These are phyloP conservation scores for Urtica urens DNA, from an alignment of 306 rosid genomes.

Conservation along the genomic window DNA sequence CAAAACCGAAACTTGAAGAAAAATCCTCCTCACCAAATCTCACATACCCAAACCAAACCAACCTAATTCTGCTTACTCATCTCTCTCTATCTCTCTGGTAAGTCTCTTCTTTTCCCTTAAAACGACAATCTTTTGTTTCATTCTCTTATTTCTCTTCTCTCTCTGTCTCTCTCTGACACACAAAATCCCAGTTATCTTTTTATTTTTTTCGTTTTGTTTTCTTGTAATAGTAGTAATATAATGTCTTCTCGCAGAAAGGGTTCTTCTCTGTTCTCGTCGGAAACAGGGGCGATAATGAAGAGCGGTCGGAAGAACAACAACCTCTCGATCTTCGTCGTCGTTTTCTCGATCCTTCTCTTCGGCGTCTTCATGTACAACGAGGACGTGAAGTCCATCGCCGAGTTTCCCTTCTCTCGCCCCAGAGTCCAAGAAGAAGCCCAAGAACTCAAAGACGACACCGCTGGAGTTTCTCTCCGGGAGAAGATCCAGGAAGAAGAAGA, in stretches of 20 bases:
- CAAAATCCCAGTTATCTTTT: constrained; percentile 1
- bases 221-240: constrained; percentile 29
- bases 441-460: constrained; percentile 4
- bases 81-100: not conserved
- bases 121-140: constrained; percentile 14
- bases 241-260: constrained; percentile 39
- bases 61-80: constrained; percentile 1
- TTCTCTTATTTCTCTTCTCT: constrained; percentile 40
- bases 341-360: constrained; percentile 50
- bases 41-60: constrained; percentile 25
- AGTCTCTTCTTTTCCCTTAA: not conserved
- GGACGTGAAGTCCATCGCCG: constrained; percentile 61
- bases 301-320: constrained; percentile 41
- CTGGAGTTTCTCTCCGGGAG: constrained; percentile 21
- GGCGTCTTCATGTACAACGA: constrained; percentile 78
- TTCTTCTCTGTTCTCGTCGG: constrained; percentile 34
- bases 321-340: constrained; percentile 46
- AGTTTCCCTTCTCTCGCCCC: constrained; percentile 47
- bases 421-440: constrained; percentile 47
- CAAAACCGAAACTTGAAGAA: constrained; percentile 36
- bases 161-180: constrained; percentile 8
- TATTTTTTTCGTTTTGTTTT: constrained; percentile 8
- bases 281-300: constrained; percentile 45
- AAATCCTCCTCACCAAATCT: constrained; percentile 62
- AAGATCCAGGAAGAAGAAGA: constrained; percentile 23